These are phyloP conservation scores for Trypanosoma rangeli DNA, from an alignment of 208 protist genomes.

Conservation along the genomic window DNA sequence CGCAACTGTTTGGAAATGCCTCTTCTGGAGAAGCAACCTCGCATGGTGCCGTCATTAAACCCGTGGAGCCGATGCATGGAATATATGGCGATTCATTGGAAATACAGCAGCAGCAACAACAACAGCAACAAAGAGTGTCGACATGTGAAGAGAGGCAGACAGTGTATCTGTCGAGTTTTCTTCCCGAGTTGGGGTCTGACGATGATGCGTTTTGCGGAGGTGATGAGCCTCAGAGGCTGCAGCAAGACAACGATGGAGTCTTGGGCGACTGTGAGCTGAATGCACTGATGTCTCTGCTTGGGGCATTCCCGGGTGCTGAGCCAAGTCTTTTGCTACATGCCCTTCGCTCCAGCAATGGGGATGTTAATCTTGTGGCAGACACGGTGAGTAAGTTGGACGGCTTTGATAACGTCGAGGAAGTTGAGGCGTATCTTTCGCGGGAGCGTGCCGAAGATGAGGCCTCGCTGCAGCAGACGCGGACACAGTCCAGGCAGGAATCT, in stretches of 20 bases:
- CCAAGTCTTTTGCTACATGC: slow-evolving; percentile 51
- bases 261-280: slow-evolving; percentile 37
- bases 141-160: neutral
- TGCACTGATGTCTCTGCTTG: slow-evolving; percentile 44
- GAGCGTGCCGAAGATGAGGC: slow-evolving; percentile 50
- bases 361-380: slow-evolving; percentile 38
- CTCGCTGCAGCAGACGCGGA: slow-evolving; percentile 27
- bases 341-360: slow-evolving; percentile 48
- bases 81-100: neutral
- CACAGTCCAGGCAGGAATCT: slow-evolving; percentile 32
- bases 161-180: slow-evolving; percentile 18
- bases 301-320: slow-evolving; percentile 52
- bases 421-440: slow-evolving; percentile 42
- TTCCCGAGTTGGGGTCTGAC: slow-evolving; percentile 1
- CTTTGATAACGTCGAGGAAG: slow-evolving; percentile 14
- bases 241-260: neutral
- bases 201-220: neutral
- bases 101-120: neutral
- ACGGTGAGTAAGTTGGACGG: slow-evolving; percentile 29
- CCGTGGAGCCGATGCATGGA: neutral
- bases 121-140: neutral
- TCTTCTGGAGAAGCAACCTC: neutral
- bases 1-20: neutral
- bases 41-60: neutral
- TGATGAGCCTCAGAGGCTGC: neutral